Percentiles rank a stretch among this genome's conserved stretches.
phyloP scores from a whole-genome alignment of 2,329 filamentous ascomycete species.

The Chaetomium olivaceum region DNA sequence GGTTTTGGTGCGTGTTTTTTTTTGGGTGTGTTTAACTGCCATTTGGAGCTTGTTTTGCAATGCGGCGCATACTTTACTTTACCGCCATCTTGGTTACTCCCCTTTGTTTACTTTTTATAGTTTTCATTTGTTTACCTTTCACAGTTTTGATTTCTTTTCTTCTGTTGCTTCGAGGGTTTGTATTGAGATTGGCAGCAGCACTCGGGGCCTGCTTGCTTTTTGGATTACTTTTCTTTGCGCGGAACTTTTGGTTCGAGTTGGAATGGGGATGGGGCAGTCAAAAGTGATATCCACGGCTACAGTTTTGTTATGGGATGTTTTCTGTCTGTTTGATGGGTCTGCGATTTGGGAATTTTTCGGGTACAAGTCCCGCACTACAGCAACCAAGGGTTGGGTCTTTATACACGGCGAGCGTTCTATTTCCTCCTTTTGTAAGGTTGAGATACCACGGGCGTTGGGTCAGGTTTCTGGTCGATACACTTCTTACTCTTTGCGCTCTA shows the following conservation, averaged over 20 bases:
- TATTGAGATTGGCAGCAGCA: neutral
- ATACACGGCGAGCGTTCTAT: neutral
- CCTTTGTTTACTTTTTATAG: neutral
- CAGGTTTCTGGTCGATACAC: neutral
- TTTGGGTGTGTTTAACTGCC: neutral
- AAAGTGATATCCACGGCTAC: neutral
- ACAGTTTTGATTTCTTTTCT: neutral
- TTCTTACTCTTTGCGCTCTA: neutral
- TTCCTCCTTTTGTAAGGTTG: neutral
- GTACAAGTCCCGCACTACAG: neutral
- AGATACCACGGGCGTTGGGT: slow-evolving; percentile 13
- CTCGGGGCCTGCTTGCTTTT: neutral
- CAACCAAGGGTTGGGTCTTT: neutral
- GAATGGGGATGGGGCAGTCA: neutral
- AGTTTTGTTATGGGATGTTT: neutral
- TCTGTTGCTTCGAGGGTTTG: neutral
- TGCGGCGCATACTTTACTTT: neutral
- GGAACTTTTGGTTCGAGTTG: neutral
- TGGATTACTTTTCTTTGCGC: neutral
- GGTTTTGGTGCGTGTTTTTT: neutral
- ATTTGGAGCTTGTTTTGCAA: neutral
- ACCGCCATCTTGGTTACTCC: neutral
- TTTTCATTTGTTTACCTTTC: neutral
- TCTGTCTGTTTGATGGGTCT: neutral
- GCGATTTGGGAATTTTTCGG: neutral